A percentile compares a stretch with the other conserved stretches of the same genome.
Conservation (phyloP, 768 basidiomycete species). For the Sporobolomyces phaffii region DNA sequence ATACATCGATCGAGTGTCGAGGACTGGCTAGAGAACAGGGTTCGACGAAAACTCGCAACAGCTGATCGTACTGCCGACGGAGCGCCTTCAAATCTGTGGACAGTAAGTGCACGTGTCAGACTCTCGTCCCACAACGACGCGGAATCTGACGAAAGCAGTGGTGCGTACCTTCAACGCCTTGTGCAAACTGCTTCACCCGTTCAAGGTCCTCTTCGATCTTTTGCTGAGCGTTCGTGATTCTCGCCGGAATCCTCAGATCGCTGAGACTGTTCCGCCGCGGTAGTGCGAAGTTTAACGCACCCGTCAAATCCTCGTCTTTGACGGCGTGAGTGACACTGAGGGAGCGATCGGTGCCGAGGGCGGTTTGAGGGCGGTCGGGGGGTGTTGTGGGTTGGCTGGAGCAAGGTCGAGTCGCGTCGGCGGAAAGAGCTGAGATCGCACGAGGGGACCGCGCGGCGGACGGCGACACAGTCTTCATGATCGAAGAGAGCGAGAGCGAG, state of each 20-base stretch:
- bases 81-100: conserved; percentile 38
- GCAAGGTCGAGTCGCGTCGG: no score
- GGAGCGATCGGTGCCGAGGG: not conserved
- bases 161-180: conserved; percentile 41
- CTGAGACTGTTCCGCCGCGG: conserved; percentile 43
- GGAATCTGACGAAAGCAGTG: no score
- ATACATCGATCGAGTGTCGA: not conserved
- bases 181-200: conserved; percentile 43
- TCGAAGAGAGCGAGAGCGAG: conserved; percentile 29
- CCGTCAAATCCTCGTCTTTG: not conserved
- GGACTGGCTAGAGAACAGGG: not conserved
- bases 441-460: no score
- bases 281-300: not conserved
- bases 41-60: conserved; percentile 9
- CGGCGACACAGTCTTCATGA: not conserved
- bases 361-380: not conserved
- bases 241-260: conserved; percentile 42
- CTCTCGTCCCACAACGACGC: no score
- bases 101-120: no score
- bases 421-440: no score
- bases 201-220: conserved; percentile 43
- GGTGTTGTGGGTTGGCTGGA: no score
- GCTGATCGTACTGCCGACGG: conserved; percentile 17
- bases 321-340: not conserved
- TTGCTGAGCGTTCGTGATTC: conserved; percentile 43